A percentile compares a stretch with the other conserved stretches of the same genome.
These are phyloP conservation scores for Chernovozyma aurita DNA, from an alignment of 1,139 yeast genomes.

Conservation along the genomic window DNA sequence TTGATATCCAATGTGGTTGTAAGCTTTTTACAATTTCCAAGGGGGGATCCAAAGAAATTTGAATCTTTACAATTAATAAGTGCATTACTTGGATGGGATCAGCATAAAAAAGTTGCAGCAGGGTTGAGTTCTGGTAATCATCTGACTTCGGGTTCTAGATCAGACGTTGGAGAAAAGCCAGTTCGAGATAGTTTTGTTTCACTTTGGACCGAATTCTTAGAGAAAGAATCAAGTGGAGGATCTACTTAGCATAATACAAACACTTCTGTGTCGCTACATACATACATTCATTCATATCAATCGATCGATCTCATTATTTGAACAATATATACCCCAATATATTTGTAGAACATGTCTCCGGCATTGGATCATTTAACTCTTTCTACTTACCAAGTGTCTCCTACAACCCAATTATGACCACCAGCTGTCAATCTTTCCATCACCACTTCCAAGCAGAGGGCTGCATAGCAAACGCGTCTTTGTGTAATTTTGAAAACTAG, in stretches of 20 bases:
- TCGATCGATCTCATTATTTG: no score
- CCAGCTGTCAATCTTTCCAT: no score
- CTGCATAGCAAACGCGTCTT: no score
- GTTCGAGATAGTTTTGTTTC: constrained; percentile 73
- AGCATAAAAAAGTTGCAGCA: constrained; percentile 73
- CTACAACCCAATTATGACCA: no score
- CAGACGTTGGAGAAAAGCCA: constrained; percentile 17
- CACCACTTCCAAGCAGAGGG: no score
- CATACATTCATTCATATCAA: no score
- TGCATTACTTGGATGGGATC: constrained; percentile 85
- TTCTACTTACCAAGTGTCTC: no score
- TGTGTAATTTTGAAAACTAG: no score
- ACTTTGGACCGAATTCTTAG: constrained; percentile 85
- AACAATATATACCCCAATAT: no score
- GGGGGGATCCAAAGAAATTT: constrained; percentile 92
- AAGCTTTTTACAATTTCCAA: constrained; percentile 79
- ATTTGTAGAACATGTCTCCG: no score
- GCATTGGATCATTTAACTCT: no score
- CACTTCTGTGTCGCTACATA: no score
- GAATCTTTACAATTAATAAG: constrained; percentile 85
- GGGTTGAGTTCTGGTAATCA: constrained; percentile 54
- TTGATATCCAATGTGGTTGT: constrained; percentile 80
- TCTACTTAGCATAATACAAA: constrained; percentile 1
- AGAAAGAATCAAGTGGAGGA: constrained; percentile 55
- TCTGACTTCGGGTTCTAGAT: constrained; percentile 13